Base-by-base conservation (phyloP, 495 filamentous ascomycete genomes). In the Penicillium taxi region DNA sequence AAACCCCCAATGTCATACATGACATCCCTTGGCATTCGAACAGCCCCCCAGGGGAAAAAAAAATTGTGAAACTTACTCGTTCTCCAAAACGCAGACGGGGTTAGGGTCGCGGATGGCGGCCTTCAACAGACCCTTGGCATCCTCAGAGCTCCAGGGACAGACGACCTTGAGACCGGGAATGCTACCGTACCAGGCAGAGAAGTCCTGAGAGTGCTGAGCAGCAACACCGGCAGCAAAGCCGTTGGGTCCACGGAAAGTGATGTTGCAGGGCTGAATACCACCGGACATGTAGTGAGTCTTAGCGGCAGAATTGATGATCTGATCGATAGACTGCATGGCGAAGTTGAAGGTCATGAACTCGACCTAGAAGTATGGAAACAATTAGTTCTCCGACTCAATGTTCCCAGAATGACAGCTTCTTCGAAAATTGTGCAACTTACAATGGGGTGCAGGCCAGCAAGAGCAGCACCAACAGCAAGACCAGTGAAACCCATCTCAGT, bases 291-390 rank as follows among this genome's bases (percentile, higher is more conserved):
- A 98, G 61, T 96, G 93, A 14, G 91, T 98, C 73, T 96, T 98
- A 47, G 87, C 91, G 37, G 87, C 91, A 32, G 88, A 95, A 77
- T 98, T 98, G 79, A 98, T 89, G 61, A 98, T 87, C 62, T 98
- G 91, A 66, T 98, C 91, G 64, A 98, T 98, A 47, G 91, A 82
- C 72, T 98, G 91, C 91, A 98, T 98, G 64, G 91, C 91, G 62
- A 98, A 98, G 75, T 98, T 98, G 84, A 94, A 98, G 50, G 91
- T 98, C 91, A 98, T 98, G 78, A 98, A 98, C 68, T 95, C 88
- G 75, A 86, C 94, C 86, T 94, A 57, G 20, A 43, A 20, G 21
- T 24, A 27, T 12, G 13, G 28, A 9, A 14, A 12, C 7, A 3
- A 26, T 37, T 38, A 44, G 28, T 15, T 20, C 5, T n/a, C n/a